Evolutionary conservation across 106 monocot genomes (phyloP).

Genomic region (Hemerocallis citrina): DNA sequence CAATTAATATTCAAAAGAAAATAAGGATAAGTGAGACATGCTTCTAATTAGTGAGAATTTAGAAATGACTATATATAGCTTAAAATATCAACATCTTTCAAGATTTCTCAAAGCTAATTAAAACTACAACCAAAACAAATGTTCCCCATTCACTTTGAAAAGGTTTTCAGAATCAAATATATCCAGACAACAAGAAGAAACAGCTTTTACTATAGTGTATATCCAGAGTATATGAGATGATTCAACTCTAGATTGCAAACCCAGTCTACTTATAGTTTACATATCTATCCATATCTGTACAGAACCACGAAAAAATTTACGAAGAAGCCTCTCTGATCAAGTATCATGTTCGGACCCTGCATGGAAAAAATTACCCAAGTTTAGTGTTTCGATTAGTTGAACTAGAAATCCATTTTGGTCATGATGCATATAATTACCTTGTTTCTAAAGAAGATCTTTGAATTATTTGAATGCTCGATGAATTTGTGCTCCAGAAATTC

Average conservation of each 20-base stretch:
- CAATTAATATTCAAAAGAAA: neutral
- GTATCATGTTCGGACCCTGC: slow-evolving; percentile 87
- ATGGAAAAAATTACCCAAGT: neutral
- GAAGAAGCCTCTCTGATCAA: slow-evolving; percentile 88
- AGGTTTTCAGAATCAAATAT: too few species aligned
- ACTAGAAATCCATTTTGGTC: neutral
- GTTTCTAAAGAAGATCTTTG: slow-evolving; percentile 95
- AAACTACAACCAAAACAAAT: too few species aligned
- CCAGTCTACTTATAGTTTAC: neutral
- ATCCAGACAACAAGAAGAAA: neutral
- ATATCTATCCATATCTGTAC: slow-evolving; percentile 7
- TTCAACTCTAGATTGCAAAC: neutral
- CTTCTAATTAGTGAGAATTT: too few species aligned
- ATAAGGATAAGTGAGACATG: neutral
- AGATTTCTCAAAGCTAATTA: too few species aligned
- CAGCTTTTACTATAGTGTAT: neutral
- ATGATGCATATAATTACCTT: slow-evolving; percentile 37
- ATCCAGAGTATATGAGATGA: neutral
- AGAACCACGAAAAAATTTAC: slow-evolving; percentile 39
- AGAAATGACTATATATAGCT: too few species aligned
- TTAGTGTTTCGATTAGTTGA: neutral
- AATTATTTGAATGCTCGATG: slow-evolving; percentile 92
- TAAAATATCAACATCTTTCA: neutral
- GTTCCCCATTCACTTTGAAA: too few species aligned
- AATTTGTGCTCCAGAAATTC: slow-evolving; percentile 94